Conservation (phyloP, 2,329 filamentous ascomycete genomes). For the Chrysosporium keratinophilum region DNA sequence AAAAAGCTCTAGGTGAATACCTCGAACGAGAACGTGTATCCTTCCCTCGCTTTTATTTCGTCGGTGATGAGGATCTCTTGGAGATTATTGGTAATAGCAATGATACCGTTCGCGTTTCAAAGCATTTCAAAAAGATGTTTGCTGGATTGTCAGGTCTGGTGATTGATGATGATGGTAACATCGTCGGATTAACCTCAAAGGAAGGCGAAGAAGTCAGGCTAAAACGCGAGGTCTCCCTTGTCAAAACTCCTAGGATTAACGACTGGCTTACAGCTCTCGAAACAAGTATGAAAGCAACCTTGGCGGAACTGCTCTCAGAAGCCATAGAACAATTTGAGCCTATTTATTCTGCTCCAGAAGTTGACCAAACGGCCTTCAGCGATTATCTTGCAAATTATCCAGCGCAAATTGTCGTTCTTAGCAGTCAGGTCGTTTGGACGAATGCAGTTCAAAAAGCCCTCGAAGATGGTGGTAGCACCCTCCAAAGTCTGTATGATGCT, state of each 20-base stretch:
- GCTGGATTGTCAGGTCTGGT: conserved; percentile 82
- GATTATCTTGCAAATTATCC: conserved; percentile 77
- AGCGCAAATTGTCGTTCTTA: conserved; percentile 89
- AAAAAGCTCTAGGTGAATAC: conserved; percentile 96
- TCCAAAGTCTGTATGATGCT: conserved; percentile 64
- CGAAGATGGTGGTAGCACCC: conserved; percentile 55
- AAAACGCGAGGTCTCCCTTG: conserved; percentile 81
- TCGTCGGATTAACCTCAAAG: conserved; percentile 87
- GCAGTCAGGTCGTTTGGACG: conserved; percentile 90
- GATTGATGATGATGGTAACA: conserved; percentile 82
- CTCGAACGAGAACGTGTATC: conserved; percentile 94
- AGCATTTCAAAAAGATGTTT: conserved; percentile 99
- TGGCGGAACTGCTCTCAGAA: conserved; percentile 82
- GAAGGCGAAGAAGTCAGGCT: conserved; percentile 82
- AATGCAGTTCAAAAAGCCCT: conserved; percentile 71
- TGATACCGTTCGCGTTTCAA: conserved; percentile 88
- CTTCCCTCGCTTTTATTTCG: conserved; percentile 98
- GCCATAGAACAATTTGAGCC: conserved; percentile 72
- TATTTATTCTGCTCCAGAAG: conserved; percentile 60
- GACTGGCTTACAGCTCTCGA: conserved; percentile 96
- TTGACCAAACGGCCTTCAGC: conserved; percentile 61
- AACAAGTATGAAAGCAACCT: conserved; percentile 81
- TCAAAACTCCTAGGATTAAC: conserved; percentile 93
- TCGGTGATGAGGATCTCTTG: conserved; percentile 93
- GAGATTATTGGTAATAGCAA: conserved; percentile 99